Conservation (phyloP, 805 yeast species). For the Candida saitoana region DNA sequence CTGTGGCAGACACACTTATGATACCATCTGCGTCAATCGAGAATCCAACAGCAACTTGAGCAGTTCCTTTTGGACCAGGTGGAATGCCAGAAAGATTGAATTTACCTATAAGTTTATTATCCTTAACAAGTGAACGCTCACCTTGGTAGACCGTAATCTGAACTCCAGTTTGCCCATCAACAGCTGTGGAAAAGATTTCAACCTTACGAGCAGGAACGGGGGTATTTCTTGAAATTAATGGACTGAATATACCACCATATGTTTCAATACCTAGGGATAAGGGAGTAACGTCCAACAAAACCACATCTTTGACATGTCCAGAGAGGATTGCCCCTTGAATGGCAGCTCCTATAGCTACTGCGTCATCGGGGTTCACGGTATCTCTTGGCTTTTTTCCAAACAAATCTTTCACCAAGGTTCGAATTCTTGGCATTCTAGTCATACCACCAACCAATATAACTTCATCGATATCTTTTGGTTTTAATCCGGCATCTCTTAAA, state of each 20-base stretch:
- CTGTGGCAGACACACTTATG: conserved; percentile 55
- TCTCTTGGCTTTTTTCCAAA: conserved; percentile 67
- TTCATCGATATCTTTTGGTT: conserved; percentile 65
- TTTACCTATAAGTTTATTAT: conserved; percentile 72
- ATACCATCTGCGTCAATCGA: conserved; percentile 81
- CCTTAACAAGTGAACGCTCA: conserved; percentile 73
- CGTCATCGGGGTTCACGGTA: conserved; percentile 84
- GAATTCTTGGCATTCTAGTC: conserved; percentile 84
- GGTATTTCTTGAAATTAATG: conserved; percentile 72
- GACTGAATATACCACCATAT: conserved; percentile 79
- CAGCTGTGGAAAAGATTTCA: conserved; percentile 74
- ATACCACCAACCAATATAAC: conserved; percentile 81
- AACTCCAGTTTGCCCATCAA: conserved; percentile 81
- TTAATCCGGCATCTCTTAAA: conserved; percentile 66
- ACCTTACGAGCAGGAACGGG: conserved; percentile 74
- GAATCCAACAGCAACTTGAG: conserved; percentile 73
- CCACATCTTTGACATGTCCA: conserved; percentile 76
- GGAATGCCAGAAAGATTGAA: conserved; percentile 71
- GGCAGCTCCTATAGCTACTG: conserved; percentile 90
- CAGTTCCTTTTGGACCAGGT: conserved; percentile 72
- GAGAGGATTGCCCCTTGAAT: conserved; percentile 84
- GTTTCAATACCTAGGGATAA: conserved; percentile 80
- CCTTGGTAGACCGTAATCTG: conserved; percentile 79
- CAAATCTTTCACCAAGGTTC: conserved; percentile 54
- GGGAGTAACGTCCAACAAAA: conserved; percentile 78